Evolutionary conservation across 2,329 filamentous ascomycete species (phyloP).

Genomic region (Ophiostoma novo-ulmi): DNA sequence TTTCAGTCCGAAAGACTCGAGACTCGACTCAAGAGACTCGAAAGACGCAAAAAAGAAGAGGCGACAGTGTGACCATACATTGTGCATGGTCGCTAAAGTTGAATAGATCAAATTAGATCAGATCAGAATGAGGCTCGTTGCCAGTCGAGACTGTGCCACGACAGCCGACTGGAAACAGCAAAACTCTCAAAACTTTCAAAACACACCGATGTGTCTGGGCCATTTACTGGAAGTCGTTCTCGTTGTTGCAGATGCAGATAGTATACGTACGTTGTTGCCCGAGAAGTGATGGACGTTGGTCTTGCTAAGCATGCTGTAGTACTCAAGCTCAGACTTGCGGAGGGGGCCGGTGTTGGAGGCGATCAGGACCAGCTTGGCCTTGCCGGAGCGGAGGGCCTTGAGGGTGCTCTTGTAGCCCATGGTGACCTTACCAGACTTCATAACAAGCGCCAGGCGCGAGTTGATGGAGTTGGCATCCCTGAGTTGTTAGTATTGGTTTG

Average conservation of each 20-base stretch:
- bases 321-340: constrained; percentile 96
- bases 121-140: not conserved
- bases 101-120: not conserved
- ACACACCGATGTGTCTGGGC: constrained; percentile 21
- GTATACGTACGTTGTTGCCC: constrained; percentile 90
- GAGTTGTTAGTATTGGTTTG: not conserved
- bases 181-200: not conserved
- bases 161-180: not conserved
- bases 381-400: constrained; percentile 50
- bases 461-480: constrained; percentile 41
- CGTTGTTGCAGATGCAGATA: not conserved
- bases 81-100: not conserved
- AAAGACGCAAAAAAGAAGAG: not conserved
- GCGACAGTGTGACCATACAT: not conserved
- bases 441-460: constrained; percentile 57
- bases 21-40: too few relatives aligned
- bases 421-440: constrained; percentile 71
- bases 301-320: constrained; percentile 90
- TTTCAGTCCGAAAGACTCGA: constrained; percentile 6
- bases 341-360: constrained; percentile 95
- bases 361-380: constrained; percentile 94
- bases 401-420: constrained; percentile 78
- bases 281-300: constrained; percentile 95
- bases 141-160: not conserved
- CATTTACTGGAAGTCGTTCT: constrained; percentile 22